Evolutionary conservation across 305 asterid genomes (phyloP).

Genomic region (Rubia balearica): DNA sequence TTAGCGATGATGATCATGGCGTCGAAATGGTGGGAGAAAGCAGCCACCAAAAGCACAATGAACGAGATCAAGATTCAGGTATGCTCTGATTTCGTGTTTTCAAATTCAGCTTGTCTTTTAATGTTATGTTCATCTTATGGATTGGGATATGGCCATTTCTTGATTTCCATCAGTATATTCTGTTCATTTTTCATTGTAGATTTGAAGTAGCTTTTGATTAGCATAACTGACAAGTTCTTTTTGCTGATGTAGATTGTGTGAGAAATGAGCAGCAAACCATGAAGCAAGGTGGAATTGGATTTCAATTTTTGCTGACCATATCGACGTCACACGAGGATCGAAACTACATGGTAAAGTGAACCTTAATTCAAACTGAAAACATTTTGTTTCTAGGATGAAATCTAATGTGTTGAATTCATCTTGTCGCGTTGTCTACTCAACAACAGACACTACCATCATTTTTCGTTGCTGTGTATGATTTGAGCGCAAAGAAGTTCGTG

Average conservation of each 20-base stretch:
- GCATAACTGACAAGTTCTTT: too few species aligned
- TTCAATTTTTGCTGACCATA: background rate
- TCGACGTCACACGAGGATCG: background rate
- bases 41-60: background rate
- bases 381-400: background rate
- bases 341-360: background rate
- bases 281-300: background rate
- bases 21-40: background rate
- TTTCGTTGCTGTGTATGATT: background rate
- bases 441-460: background rate
- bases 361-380: background rate
- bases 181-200: too few species aligned
- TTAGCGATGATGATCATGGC: background rate
- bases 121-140: too few species aligned
- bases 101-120: too few species aligned
- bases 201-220: background rate
- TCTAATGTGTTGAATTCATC: background rate
- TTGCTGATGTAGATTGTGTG: background rate
- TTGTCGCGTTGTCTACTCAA: background rate
- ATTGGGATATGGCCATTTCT: too few species aligned
- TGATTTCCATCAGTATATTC: too few species aligned
- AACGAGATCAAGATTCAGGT: background rate
- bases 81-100: too few species aligned
- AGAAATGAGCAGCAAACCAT: background rate
- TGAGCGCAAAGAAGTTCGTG: background rate